Base-by-base conservation (phyloP, 2,329 filamentous ascomycete genomes). In the Arthrobotrys megalospora region DNA sequence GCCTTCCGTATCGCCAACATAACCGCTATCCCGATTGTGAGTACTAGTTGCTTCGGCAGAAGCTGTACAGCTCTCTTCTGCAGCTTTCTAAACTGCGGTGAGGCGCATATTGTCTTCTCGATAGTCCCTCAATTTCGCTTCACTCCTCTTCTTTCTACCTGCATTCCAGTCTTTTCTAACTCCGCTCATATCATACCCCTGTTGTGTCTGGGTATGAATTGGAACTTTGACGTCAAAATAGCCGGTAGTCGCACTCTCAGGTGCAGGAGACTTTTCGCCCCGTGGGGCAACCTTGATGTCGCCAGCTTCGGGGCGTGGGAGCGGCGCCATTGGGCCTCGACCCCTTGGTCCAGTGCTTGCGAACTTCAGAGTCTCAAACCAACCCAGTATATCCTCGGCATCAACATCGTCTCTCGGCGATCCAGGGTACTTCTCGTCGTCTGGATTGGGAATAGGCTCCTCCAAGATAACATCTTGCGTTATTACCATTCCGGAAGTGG, bases 321-420 rank as follows among this genome's bases (percentile, higher is more conserved):
- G 66, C 7, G 73, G 75, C 11, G 67, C 24, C 52, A 78, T 71
- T 10, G 75, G 75, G 1, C 75, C 75, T 36, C 75, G 60, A 24
- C 75, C 75, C 10, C 75, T 71, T 8, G 75, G 67, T 5, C 67
- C 67, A 4, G 67, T 71, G 16, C 67, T 72, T 10, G 75, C 75
- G 28, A 78, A 78, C 43, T 78, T 78, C n/a, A 78, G 63, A 16
- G 67, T 72, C 34, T 78, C 75, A 21, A 78, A 78, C 75, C 75
- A 78, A 6, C 75, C 75, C 7, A 78, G 24, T 14, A 78, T 78
- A 36, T 78, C 75, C 28, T 78, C 75, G 14, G 75, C 67, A 43
- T 78, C 75, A 28, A 78, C 75, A 12, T 78, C 75, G n/a, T 78
- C 75, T 14, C 75, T 68, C 10, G 75, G 75, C 3, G 75, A 78